Base-by-base conservation (phyloP, 2,329 filamentous ascomycete genomes). In the Colletotrichum sp. region DNA sequence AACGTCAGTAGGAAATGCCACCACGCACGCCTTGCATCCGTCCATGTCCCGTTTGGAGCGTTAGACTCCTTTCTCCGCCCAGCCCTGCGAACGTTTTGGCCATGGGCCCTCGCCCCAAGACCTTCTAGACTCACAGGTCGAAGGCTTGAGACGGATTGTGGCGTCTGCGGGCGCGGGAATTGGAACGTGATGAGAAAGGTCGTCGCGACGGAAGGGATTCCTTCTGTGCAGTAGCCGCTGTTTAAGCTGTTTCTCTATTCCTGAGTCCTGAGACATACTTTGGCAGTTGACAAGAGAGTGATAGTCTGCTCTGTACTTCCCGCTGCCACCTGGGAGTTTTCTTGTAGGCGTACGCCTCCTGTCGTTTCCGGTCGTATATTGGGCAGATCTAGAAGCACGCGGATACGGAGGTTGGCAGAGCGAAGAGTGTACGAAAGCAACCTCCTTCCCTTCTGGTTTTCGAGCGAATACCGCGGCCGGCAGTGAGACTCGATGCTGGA, bases 81-180 rank as follows among this genome's bases (percentile, higher is more conserved):
- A 69, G 73, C 73, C 64, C 69, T 72, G 69, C 66, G 34, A 64
- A 65, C 69, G 69, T 72, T 57, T 57, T 57, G 72, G 73, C 64
- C 69, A 30, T 65, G 69, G 44, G 18, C 69, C 65, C 49, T 28
- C 39, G 18, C 30, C 28, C 52, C 26, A 57, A 72, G n/a, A 26
- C 55, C 63, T 72, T 76, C 73, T 72, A 69, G 73, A 76, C 69
- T 69, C 44, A 15, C 44, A 30, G 55, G 18, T 49, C 16, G 69
- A 52, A 69, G 64, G 30, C 39, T 16, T 30, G 10, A 49, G 63
- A 18, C 30, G 65, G 44, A 49, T 39, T 64, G 69, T 76, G 69
- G 73, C 69, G 73, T 34, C 64, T 76, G 69, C 64, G 64, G 57
- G 63, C 69, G 32, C 63, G 69, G 69, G 60, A 72, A 52, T 44